Evolutionary conservation across 2,329 filamentous ascomycete genomes (phyloP).

Genomic region (Aspergillus pseudoterreus): DNA sequence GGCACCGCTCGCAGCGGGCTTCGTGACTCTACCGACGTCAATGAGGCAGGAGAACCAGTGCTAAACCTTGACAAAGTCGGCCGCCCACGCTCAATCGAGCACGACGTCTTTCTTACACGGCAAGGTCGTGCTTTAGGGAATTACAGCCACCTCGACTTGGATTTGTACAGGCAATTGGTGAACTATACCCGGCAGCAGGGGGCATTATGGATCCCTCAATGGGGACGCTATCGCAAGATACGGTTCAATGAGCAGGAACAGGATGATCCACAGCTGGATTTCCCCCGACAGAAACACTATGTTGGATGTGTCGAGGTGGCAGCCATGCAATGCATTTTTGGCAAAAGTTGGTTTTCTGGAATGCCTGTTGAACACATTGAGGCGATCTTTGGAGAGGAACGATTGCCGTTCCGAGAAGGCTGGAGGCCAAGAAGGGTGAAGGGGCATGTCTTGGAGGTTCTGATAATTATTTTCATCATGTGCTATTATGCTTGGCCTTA

Average conservation of each 20-base stretch:
- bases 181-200: neutral
- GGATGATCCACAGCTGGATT: constrained; percentile 5
- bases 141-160: constrained; percentile 4
- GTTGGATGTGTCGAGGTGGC: constrained; percentile 11
- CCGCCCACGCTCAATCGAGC: constrained; percentile 13
- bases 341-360: constrained; percentile 4
- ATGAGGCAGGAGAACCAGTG: constrained; percentile 4
- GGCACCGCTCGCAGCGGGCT: constrained; percentile 5
- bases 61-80: constrained; percentile 15
- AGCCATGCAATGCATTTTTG: constrained; percentile 10
- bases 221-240: constrained; percentile 9
- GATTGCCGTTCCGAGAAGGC: constrained; percentile 14
- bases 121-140: constrained; percentile 16
- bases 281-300: constrained; percentile 6
- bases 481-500: constrained; percentile 13
- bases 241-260: constrained; percentile 9
- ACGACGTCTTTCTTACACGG: constrained; percentile 15
- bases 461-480: constrained; percentile 3
- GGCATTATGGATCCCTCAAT: constrained; percentile 1
- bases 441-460: constrained; percentile 8
- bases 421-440: constrained; percentile 11
- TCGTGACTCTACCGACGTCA: constrained; percentile 11
- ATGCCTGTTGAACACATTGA: constrained; percentile 12
- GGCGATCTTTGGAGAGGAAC: constrained; percentile 13
- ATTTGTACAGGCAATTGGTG: constrained; percentile 4